phyloP scores from a whole-genome alignment of 495 filamentous ascomycete genomes.

The Trichoderma reesei region DNA sequence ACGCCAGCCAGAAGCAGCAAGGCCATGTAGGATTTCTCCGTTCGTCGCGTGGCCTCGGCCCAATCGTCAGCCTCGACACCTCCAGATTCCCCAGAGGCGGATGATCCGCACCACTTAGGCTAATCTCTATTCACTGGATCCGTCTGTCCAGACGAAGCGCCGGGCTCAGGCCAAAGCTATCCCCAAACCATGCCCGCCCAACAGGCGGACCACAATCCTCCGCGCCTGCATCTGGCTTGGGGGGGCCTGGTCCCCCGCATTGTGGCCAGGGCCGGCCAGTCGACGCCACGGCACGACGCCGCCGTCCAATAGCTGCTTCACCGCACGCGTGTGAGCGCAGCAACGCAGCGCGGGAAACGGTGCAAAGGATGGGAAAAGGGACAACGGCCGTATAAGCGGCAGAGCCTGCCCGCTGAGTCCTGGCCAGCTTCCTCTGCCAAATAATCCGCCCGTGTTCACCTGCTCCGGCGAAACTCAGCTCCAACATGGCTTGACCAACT shows the following conservation, averaged over 20 bases:
- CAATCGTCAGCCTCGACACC: background rate
- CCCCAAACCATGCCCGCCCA: background rate
- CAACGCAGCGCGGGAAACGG: too few species aligned
- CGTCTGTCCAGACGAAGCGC: background rate
- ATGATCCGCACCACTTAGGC: conserved; percentile 7
- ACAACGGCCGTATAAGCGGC: background rate
- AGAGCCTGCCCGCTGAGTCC: background rate
- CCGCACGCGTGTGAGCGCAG: conserved; percentile 1
- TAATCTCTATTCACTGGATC: conserved; percentile 6
- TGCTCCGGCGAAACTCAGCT: background rate
- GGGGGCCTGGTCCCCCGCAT: background rate
- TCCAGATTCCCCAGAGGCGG: conserved; percentile 3
- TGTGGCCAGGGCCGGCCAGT: background rate
- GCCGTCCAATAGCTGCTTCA: background rate
- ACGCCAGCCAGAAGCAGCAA: background rate
- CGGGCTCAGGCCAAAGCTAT: background rate
- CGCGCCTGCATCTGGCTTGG: background rate
- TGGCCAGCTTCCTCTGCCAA: background rate
- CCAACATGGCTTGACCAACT: background rate
- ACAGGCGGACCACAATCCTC: background rate
- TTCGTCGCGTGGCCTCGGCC: conserved; percentile 3
- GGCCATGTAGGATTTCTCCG: conserved; percentile 4
- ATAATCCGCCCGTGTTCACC: background rate
- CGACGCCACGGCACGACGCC: background rate
- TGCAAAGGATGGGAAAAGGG: too few species aligned